Conservation (phyloP, 1,284 basidiomycete species). For the Rhodotorula glutinis region DNA sequence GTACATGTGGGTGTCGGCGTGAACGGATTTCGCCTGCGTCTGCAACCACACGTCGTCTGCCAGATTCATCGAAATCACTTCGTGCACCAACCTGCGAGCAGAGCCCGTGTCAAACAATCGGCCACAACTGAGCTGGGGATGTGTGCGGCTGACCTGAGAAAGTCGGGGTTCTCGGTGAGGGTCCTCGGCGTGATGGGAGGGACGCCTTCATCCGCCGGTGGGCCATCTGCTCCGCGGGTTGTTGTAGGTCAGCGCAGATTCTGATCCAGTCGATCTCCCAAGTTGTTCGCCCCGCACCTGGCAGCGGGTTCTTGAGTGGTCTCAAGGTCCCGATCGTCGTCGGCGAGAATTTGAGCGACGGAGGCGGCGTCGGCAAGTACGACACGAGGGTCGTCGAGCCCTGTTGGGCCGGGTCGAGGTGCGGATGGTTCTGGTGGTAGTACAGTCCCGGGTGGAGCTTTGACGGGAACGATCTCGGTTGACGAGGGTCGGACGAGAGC, state of each 20-base stretch:
- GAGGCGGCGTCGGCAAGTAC: conserved; percentile 27
- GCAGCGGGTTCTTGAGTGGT: not conserved
- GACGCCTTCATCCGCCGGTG: not conserved
- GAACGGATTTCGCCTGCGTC: conserved; percentile 22
- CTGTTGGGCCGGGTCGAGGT: not conserved
- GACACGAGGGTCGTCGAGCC: conserved; percentile 14
- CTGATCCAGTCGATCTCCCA: no score
- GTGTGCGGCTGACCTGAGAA: not conserved
- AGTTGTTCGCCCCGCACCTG: not conserved
- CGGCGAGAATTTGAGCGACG: conserved; percentile 31
- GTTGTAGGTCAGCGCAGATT: not conserved
- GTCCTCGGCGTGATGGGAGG: conserved; percentile 29
- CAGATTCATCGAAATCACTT: conserved; percentile 18
- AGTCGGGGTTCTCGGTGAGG: conserved; percentile 31
- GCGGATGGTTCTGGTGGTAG: conserved; percentile 21
- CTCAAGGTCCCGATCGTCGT: conserved; percentile 31
- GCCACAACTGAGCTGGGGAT: no score
- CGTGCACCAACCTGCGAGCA: conserved; percentile 22
- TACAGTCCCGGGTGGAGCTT: conserved; percentile 26
- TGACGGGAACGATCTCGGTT: conserved; percentile 7
- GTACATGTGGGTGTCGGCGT: conserved; percentile 31
- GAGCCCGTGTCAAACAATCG: no score
- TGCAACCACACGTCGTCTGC: conserved; percentile 19
- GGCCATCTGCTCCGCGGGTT: not conserved
- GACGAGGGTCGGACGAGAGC: not conserved